Conservation (phyloP, 768 basidiomycete genomes). For the Coprinopsis cinerea region DNA sequence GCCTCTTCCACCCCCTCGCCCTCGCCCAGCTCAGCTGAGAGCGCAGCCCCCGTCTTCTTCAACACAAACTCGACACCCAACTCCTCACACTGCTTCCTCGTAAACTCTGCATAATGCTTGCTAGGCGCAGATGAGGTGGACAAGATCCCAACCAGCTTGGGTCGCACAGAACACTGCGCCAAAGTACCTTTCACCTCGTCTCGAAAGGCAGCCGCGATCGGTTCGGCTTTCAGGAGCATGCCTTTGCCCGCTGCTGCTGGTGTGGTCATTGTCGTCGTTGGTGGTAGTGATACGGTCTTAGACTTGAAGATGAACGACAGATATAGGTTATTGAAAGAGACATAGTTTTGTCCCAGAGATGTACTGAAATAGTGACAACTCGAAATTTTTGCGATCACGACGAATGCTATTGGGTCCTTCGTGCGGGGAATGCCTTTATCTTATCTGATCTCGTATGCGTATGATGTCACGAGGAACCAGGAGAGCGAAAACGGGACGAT, state of each 20-base stretch:
- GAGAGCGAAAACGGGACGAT: background rate
- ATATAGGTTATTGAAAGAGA: too few species aligned
- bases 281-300: background rate
- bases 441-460: conserved; percentile 3
- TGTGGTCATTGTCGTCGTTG: conserved; percentile 3
- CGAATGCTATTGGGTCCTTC: background rate
- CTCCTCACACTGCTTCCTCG: conserved; percentile 82
- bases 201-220: conserved; percentile 65
- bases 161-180: conserved; percentile 32
- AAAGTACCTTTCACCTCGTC: conserved; percentile 57
- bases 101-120: conserved; percentile 84
- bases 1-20: conserved; percentile 94
- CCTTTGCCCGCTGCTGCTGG: conserved; percentile 46
- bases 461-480: background rate
- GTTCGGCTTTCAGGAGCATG: conserved; percentile 72
- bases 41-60: conserved; percentile 60
- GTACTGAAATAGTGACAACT: background rate
- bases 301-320: too few species aligned
- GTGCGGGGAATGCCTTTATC: background rate
- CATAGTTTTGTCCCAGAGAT: background rate
- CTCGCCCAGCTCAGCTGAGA: conserved; percentile 50
- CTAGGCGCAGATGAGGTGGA: conserved; percentile 79
- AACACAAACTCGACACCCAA: conserved; percentile 87
- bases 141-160: conserved; percentile 87
- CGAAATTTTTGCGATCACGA: conserved; percentile 4